Evolutionary conservation across 192 early-diverging fungal species (phyloP), one percentile per base, ranked within the genome.

Genomic region (Haplosporangium gracile): DNA sequence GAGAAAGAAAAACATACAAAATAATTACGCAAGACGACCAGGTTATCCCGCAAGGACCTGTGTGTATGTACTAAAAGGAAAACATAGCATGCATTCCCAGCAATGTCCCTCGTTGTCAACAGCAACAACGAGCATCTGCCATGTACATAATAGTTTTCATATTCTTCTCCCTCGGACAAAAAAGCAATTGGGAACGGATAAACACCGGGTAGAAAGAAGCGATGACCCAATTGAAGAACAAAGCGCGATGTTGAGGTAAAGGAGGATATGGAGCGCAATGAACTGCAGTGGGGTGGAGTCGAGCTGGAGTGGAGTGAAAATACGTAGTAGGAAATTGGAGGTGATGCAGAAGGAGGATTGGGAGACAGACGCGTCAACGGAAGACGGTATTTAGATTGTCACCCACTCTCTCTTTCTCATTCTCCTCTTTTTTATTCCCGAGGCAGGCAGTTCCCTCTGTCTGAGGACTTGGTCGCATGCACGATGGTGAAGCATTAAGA

Each of bases 1-100:
- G 60, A 32, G 60, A 34, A 65, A 32, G 24, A 57, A 57, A 57
- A 57, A 51, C 16, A 16, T 15, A 51, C 4, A 32, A 65, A 65
- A 65, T 32, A 65, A 65, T 65, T 65, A 65, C 60, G 60, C 60
- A 65, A 65, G 60, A 65, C 13, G 29, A 32, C 15, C 60, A 65
- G 29, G 60, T 29, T 32, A 65, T 65, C 60, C 60, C 60, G 60
- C 60, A 65, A 65, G 26, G 60, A 24, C 22, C 10, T 55, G 0
- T 55, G 18, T 22, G 24, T 9, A 53, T 24, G 6, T n/a, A 60
- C 57, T 1, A n/a, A 24, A 26, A 60, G n/a, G 4, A 65, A 65
- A 65, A 32, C 57, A 63, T 15, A 29, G 26, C 60, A 65, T 24
- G 55, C 55, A 60, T 9, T 26, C 11, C 60, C n/a, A 65, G 60